Evolutionary conservation across 78 protist species (phyloP).

Genomic region (Dictyostelium citrinum): DNA sequence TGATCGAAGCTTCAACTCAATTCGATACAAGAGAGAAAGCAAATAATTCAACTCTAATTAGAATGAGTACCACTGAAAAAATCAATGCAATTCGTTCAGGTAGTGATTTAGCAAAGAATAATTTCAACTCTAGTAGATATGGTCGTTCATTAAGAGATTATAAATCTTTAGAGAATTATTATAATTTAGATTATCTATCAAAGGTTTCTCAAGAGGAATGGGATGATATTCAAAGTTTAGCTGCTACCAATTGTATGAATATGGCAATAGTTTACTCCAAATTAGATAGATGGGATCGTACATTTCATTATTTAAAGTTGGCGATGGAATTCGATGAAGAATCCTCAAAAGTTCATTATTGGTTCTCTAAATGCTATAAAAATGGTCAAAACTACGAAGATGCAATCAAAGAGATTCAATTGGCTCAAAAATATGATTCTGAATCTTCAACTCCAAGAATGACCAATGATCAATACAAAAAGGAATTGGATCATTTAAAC

Average conservation of each 20-base stretch:
- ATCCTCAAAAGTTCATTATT: not conserved
- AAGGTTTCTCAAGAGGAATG: not conserved
- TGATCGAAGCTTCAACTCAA: not conserved
- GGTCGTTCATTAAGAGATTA: not conserved
- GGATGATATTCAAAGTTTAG: not conserved
- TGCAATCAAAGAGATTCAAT: not conserved
- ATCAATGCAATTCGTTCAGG: not conserved
- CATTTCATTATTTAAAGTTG: not conserved
- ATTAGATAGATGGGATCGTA: slow-evolving; percentile 5
- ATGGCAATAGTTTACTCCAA: not conserved
- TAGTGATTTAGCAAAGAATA: not conserved
- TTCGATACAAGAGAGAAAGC: not conserved
- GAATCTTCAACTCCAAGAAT: not conserved
- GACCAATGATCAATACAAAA: not conserved
- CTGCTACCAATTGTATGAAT: not conserved
- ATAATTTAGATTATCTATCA: not conserved
- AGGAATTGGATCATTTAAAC: not conserved
- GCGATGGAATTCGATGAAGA: not conserved
- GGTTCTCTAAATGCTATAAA: not conserved
- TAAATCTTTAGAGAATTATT: not conserved
- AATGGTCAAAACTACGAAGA: not conserved
- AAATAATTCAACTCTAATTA: not conserved
- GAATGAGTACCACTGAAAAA: not conserved
- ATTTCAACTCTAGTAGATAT: not conserved
- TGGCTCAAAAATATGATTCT: not conserved